These are phyloP conservation scores for Schizosaccharomyces octosporus DNA, from an alignment of 805 yeast genomes.

Conservation along the genomic window DNA sequence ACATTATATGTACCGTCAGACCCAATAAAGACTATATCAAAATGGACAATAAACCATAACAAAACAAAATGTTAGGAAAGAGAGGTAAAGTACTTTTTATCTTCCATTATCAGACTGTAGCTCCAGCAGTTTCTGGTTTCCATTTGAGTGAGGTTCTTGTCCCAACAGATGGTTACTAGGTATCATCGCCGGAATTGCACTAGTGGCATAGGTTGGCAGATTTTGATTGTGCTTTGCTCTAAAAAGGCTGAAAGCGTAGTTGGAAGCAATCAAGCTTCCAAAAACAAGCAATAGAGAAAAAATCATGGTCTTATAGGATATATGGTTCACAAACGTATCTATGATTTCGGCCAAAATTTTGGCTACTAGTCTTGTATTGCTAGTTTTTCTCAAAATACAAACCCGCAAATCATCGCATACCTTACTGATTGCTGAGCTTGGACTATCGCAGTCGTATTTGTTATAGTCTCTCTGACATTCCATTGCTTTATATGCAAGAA, in stretches of 20 bases:
- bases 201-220: neutral
- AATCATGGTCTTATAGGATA: conserved; percentile 39
- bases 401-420: conserved; percentile 51
- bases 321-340: conserved; percentile 48
- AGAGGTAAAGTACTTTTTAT: no score
- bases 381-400: conserved; percentile 66
- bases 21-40: no score
- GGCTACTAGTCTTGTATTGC: conserved; percentile 43
- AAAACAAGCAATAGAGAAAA: neutral
- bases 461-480: conserved; percentile 44
- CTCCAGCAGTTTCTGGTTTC: no score
- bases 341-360: conserved; percentile 63
- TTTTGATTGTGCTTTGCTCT: neutral
- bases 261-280: neutral
- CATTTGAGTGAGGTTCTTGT: no score
- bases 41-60: no score
- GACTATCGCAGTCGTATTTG: conserved; percentile 40
- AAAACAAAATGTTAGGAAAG: no score
- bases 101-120: no score
- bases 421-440: conserved; percentile 40
- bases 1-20: no score
- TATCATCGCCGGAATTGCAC: neutral
- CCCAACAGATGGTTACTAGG: neutral
- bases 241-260: neutral
- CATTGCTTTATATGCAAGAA: conserved; percentile 38